Evolutionary conservation across 176 grass and related monocot genomes (phyloP).

Genomic region (Rhynchospora tenuis): DNA sequence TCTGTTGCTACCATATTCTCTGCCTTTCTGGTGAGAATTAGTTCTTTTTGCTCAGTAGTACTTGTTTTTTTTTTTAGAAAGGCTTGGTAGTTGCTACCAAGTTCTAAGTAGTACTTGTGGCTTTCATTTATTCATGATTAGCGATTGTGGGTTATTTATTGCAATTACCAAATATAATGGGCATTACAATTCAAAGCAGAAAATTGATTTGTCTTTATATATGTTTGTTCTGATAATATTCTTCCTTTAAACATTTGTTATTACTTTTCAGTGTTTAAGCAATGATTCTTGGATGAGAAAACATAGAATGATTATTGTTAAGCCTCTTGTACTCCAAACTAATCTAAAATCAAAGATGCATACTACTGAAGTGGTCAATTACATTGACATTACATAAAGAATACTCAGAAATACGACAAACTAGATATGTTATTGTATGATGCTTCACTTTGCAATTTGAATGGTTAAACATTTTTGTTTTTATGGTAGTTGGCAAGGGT

Average conservation of each 20-base stretch:
- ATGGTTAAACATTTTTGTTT: not conserved
- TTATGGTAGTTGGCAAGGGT: constrained; percentile 78
- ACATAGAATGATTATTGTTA: not conserved
- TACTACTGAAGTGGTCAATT: not conserved
- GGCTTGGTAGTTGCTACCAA: too few relatives aligned
- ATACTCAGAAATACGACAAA: not conserved
- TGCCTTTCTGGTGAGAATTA: constrained; percentile 79
- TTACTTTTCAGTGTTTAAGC: not conserved
- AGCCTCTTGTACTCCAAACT: not conserved
- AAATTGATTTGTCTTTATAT: not conserved
- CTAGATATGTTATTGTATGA: not conserved
- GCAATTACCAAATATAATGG: not conserved
- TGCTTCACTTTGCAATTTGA: not conserved
- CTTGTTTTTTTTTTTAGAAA: not conserved
- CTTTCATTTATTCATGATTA: not conserved
- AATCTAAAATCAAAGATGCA: not conserved
- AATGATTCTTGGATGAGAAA: not conserved
- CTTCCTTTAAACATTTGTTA: not conserved
- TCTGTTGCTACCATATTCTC: constrained; percentile 90
- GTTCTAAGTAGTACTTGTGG: too few relatives aligned
- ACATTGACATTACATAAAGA: not conserved
- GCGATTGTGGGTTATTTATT: not conserved
- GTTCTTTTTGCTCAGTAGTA: not conserved
- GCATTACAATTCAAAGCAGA: not conserved
- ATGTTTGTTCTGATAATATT: not conserved